phyloP scores from a whole-genome alignment of 1,284 basidiomycete genomes.

The Moniliophthora roreri region DNA sequence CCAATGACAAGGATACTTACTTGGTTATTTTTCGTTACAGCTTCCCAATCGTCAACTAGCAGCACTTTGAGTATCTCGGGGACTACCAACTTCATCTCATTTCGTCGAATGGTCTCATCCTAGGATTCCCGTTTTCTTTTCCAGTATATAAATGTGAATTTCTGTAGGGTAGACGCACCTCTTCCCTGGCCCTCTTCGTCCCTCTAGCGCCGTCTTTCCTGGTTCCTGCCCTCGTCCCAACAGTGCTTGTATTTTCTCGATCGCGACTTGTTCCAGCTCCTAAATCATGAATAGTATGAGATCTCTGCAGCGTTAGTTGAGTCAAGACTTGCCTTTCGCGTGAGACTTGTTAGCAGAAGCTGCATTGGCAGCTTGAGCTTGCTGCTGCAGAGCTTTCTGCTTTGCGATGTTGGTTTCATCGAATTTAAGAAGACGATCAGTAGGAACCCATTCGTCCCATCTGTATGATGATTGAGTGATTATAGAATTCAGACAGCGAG shows the following conservation, averaged over 20 bases:
- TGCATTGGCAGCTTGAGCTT: conserved; percentile 32
- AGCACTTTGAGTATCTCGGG: conserved; percentile 89
- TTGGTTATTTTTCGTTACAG: conserved; percentile 93
- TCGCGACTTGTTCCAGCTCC: conserved; percentile 2
- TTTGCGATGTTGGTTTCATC: conserved; percentile 84
- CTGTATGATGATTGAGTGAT: conserved; percentile 36
- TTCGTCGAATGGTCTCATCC: conserved; percentile 67
- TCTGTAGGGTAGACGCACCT: conserved; percentile 40
- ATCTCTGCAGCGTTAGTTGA: not conserved
- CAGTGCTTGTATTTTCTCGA: conserved; percentile 30
- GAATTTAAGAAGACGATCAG: conserved; percentile 80
- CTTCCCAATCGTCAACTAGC: conserved; percentile 98
- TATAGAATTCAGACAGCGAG: conserved; percentile 1
- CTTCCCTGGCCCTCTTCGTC: conserved; percentile 62
- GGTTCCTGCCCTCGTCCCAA: conserved; percentile 36
- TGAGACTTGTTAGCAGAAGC: conserved; percentile 27
- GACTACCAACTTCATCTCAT: conserved; percentile 82
- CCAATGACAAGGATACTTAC: conserved; percentile 35
- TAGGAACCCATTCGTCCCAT: conserved; percentile 99
- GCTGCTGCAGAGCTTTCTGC: conserved; percentile 63
- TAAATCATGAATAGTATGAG: too few species aligned
- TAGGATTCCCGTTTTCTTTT: conserved; percentile 47
- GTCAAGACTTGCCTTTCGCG: conserved; percentile 10
- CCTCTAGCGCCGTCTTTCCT: conserved; percentile 54
- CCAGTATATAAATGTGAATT: conserved; percentile 33